These are phyloP conservation scores for Suillus bovinus DNA, from an alignment of 768 basidiomycete species.

Conservation along the genomic window DNA sequence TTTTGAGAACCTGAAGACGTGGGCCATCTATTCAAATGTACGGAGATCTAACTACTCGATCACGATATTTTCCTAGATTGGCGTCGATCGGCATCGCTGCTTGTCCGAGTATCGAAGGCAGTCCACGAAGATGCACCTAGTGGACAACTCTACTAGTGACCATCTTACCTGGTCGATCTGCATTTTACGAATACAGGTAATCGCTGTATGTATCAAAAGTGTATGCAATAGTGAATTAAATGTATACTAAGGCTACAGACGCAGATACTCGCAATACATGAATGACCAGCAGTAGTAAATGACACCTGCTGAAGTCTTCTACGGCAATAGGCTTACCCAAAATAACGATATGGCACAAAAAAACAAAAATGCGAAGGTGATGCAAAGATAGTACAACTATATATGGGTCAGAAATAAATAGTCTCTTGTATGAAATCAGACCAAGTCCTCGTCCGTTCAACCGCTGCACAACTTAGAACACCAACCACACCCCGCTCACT, in stretches of 20 bases:
- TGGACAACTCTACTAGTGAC: no score
- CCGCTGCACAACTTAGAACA: not conserved
- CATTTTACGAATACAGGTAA: not conserved
- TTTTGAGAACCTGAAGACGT: no score
- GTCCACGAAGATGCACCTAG: no score
- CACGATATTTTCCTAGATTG: no score
- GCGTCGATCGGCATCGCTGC: no score
- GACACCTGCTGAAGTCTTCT: not conserved
- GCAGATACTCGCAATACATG: not conserved
- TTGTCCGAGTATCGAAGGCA: no score
- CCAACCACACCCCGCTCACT: conserved; percentile 1
- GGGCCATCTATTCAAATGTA: no score
- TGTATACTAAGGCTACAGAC: not conserved
- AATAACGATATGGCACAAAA: not conserved
- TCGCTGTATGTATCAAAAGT: not conserved
- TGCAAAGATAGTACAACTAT: not conserved
- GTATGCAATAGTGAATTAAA: not conserved
- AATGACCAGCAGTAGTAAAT: not conserved
- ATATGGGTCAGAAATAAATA: not conserved
- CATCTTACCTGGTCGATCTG: not conserved
- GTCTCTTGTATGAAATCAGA: not conserved
- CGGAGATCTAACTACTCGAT: no score
- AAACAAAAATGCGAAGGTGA: not conserved
- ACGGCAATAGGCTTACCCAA: not conserved
- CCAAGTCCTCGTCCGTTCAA: not conserved